These are phyloP conservation scores for Myriosclerotinia curreyana DNA, from an alignment of 2,329 filamentous ascomycete species.

Conservation along the genomic window DNA sequence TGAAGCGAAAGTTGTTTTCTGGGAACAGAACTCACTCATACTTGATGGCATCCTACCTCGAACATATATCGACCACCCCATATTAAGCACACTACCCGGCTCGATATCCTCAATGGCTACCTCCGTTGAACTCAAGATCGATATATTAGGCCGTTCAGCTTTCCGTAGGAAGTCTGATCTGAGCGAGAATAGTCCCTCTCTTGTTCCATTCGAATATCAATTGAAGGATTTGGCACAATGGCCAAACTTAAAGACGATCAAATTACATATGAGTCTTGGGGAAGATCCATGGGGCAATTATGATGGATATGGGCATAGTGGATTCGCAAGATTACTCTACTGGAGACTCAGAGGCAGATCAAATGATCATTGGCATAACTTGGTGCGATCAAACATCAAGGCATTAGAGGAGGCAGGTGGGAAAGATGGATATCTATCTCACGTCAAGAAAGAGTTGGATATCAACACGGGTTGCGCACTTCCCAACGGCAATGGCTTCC, in stretches of 20 bases:
- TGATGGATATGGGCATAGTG: slow-evolving; percentile 20
- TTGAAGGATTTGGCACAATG: slow-evolving; percentile 17
- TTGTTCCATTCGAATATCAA: slow-evolving; percentile 21
- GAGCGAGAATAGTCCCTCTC: slow-evolving; percentile 4
- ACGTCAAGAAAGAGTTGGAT: slow-evolving; percentile 19
- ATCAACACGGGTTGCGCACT: slow-evolving; percentile 18
- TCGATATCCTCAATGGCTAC: slow-evolving; percentile 14
- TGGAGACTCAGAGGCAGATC: slow-evolving; percentile 13
- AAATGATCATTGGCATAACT: slow-evolving; percentile 19
- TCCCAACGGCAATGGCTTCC: slow-evolving; percentile 20
- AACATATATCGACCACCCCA: slow-evolving; percentile 10
- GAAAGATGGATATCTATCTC: slow-evolving; percentile 16
- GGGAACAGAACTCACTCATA: slow-evolving; percentile 20
- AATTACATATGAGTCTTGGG: slow-evolving; percentile 19
- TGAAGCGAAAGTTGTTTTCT: slow-evolving; percentile 18
- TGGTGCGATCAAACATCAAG: slow-evolving; percentile 15
- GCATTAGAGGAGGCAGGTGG: slow-evolving; percentile 12
- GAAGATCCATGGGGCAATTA: slow-evolving; percentile 19
- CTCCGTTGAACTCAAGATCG: slow-evolving; percentile 19
- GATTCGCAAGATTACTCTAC: slow-evolving; percentile 20
- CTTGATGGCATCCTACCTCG: slow-evolving; percentile 18
- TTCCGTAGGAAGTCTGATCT: slow-evolving; percentile 15
- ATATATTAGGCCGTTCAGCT: slow-evolving; percentile 16
- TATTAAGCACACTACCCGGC: slow-evolving; percentile 13
- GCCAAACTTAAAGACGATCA: slow-evolving; percentile 20